phyloP scores from a whole-genome alignment of 2,329 filamentous ascomycete genomes.

The Neonectria coccinea region DNA sequence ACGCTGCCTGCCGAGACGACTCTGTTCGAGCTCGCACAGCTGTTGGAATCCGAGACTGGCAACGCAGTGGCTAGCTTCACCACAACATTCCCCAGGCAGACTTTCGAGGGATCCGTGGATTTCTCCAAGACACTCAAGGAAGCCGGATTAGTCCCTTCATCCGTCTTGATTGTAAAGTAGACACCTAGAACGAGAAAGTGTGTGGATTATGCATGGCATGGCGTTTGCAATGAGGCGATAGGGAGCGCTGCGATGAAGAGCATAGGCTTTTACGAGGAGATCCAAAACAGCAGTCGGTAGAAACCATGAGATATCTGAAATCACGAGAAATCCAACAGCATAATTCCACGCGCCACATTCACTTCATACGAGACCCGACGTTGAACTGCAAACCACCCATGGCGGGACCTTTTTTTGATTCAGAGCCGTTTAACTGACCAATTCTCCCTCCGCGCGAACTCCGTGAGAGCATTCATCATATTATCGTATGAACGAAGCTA shows the following conservation, averaged over 20 bases:
- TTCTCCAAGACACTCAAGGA: constrained; percentile 94
- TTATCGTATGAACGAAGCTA: constrained; percentile 58
- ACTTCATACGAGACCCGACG: constrained; percentile 27
- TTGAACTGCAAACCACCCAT: constrained; percentile 48
- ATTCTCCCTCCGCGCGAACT: constrained; percentile 54
- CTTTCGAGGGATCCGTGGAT: constrained; percentile 75
- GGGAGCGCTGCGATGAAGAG: constrained; percentile 5
- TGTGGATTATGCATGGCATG: constrained; percentile 35
- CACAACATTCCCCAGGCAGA: constrained; percentile 88
- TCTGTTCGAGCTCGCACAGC: constrained; percentile 88
- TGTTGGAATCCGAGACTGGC: constrained; percentile 78
- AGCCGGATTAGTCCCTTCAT: constrained; percentile 88
- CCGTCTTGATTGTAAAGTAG: constrained; percentile 82
- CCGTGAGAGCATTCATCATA: constrained; percentile 59
- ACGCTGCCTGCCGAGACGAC: constrained; percentile 91
- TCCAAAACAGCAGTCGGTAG: background rate
- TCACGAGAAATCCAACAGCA: constrained; percentile 13
- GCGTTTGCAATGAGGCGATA: constrained; percentile 29
- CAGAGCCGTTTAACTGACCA: constrained; percentile 54
- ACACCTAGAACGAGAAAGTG: constrained; percentile 6
- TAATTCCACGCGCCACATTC: constrained; percentile 25
- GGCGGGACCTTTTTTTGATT: constrained; percentile 52
- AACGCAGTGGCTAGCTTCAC: constrained; percentile 80
- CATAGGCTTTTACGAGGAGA: constrained; percentile 11
- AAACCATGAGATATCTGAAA: constrained; percentile 26